Conservation (phyloP, 2,329 filamentous ascomycete species). For the Zymoseptoria brevis region DNA sequence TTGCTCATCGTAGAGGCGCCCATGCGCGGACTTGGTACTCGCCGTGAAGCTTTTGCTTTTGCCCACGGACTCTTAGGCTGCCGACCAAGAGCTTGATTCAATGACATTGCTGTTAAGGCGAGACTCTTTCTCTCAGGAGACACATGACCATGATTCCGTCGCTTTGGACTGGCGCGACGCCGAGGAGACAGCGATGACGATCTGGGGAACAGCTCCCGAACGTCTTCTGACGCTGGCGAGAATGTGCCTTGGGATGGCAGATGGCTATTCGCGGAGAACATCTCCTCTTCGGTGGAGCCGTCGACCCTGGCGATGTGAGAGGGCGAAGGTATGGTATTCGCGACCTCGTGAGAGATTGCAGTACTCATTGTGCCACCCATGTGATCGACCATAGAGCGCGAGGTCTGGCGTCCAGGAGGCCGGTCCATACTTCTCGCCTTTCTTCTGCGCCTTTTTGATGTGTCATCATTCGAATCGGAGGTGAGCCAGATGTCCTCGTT, state of each 20-base stretch:
- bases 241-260: slow-evolving; percentile 13
- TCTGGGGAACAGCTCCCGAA: slow-evolving; percentile 24
- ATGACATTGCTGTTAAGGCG: slow-evolving; percentile 5
- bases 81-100: slow-evolving; percentile 8
- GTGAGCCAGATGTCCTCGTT: slow-evolving; percentile 28
- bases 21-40: background rate
- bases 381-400: slow-evolving; percentile 10
- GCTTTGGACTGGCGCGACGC: background rate
- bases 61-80: slow-evolving; percentile 20
- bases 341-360: background rate
- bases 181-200: slow-evolving; percentile 20
- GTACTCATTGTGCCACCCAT: slow-evolving; percentile 15
- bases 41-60: slow-evolving; percentile 13
- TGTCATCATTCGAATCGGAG: slow-evolving; percentile 18
- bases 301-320: slow-evolving; percentile 1
- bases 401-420: slow-evolving; percentile 18
- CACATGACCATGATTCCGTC: background rate
- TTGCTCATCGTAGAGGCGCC: background rate
- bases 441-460: slow-evolving; percentile 2
- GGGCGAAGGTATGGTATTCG: background rate
- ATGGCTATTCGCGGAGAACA: slow-evolving; percentile 12
- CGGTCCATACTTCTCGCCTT: slow-evolving; percentile 1
- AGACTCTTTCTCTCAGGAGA: background rate
- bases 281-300: slow-evolving; percentile 16
- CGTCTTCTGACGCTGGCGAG: slow-evolving; percentile 17